phyloP scores from a whole-genome alignment of 257 asterid genomes.

The Solanum pennellii region DNA sequence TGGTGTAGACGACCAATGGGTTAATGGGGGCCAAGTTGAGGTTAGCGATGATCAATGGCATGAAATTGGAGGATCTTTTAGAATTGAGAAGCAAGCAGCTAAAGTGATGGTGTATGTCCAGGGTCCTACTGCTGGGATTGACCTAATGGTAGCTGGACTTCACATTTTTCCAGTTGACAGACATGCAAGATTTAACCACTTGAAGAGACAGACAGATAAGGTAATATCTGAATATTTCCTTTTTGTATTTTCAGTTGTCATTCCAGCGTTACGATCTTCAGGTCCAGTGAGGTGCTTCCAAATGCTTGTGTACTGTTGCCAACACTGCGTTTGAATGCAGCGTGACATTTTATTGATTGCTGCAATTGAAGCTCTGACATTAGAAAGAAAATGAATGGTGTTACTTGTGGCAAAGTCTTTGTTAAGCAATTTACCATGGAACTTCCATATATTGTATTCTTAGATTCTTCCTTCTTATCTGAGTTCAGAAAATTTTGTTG shows the following conservation, averaged over 20 bases:
- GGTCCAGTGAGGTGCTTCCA: background rate
- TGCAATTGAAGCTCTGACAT: background rate
- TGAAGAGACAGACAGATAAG: conserved; percentile 53
- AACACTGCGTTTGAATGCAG: background rate
- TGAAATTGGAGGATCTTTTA: conserved; percentile 80
- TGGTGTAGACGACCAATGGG: conserved; percentile 81
- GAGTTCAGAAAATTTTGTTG: background rate
- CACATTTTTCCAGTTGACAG: conserved; percentile 75
- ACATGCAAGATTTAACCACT: conserved; percentile 42
- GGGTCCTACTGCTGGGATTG: conserved; percentile 75
- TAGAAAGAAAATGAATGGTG: background rate
- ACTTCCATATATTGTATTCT: background rate
- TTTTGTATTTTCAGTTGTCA: background rate
- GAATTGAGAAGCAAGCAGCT: conserved; percentile 62
- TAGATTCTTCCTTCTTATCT: background rate
- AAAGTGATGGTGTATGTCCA: conserved; percentile 72
- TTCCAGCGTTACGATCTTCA: background rate
- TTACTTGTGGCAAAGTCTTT: background rate
- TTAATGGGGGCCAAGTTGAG: conserved; percentile 90
- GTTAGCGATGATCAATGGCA: conserved; percentile 68
- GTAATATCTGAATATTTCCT: conserved; percentile 15
- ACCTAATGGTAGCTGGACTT: conserved; percentile 82
- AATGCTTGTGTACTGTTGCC: background rate
- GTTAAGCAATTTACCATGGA: background rate
- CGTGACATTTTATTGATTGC: background rate